These are phyloP conservation scores for Leptographium wingfieldii DNA, from an alignment of 2,329 filamentous ascomycete genomes.

Conservation along the genomic window DNA sequence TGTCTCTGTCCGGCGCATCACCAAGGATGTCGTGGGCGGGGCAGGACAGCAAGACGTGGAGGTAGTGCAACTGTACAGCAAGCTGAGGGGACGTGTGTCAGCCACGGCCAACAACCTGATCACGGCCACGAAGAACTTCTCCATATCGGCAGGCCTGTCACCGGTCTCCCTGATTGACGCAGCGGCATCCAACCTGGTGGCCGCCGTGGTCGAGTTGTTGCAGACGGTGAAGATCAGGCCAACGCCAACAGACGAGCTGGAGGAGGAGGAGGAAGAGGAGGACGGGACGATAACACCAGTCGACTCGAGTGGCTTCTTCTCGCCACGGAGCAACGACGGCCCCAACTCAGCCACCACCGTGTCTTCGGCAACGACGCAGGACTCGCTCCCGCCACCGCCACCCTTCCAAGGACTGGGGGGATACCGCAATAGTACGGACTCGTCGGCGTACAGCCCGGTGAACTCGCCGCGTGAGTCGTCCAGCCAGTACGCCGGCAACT, in stretches of 20 bases:
- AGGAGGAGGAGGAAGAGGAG: conserved; percentile 59
- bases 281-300: conserved; percentile 48
- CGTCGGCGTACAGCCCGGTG: conserved; percentile 63
- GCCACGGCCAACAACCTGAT: conserved; percentile 92
- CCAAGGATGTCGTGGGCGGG: conserved; percentile 55
- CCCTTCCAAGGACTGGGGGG: conserved; percentile 46
- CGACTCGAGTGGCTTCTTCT: conserved; percentile 59
- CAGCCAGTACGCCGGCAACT: conserved; percentile 25
- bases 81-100: conserved; percentile 73
- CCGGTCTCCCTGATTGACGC: conserved; percentile 91
- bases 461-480: conserved; percentile 53
- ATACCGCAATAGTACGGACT: conserved; percentile 49
- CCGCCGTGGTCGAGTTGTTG: conserved; percentile 74
- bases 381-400: conserved; percentile 35
- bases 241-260: conserved; percentile 63
- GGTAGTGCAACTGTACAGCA: conserved; percentile 44
- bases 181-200: conserved; percentile 78
- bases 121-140: conserved; percentile 87
- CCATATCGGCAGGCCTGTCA: conserved; percentile 67
- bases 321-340: conserved; percentile 31
- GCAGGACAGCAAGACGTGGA: conserved; percentile 39
- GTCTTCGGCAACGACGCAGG: conserved; percentile 19
- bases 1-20: conserved; percentile 69
- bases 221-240: conserved; percentile 71
- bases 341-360: conserved; percentile 21